Evolutionary conservation across 169 alveolate species (phyloP).

Genomic region (Eimeria sp.): DNA sequence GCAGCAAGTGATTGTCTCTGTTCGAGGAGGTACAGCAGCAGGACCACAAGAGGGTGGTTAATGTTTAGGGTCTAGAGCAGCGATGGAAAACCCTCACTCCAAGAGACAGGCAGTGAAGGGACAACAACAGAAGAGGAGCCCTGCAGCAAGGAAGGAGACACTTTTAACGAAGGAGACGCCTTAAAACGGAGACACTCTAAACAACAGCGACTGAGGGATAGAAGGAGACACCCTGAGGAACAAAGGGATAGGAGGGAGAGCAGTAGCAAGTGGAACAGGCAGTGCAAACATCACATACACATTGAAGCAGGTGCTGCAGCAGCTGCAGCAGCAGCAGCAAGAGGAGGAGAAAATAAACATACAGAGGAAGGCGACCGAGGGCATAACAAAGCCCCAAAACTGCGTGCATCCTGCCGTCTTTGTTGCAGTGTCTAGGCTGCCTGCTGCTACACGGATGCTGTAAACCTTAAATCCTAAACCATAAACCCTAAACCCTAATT

Average conservation of each 20-base stretch:
- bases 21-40: background rate
- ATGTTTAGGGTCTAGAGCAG: background rate
- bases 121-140: background rate
- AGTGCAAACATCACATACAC: too few relatives aligned
- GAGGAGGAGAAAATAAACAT: too few relatives aligned
- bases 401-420: background rate
- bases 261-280: too few relatives aligned
- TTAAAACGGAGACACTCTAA: background rate
- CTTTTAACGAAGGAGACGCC: background rate
- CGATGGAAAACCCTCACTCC: background rate
- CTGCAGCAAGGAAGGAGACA: background rate
- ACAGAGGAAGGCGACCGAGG: too few relatives aligned
- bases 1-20: background rate
- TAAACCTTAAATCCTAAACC: background rate
- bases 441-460: background rate
- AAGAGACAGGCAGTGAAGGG: background rate
- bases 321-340: too few relatives aligned
- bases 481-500: background rate
- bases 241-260: too few relatives aligned
- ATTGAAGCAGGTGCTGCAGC: too few relatives aligned
- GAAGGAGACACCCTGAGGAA: background rate
- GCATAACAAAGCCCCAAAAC: too few relatives aligned
- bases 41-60: background rate
- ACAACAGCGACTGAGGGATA: background rate
- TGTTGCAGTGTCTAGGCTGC: background rate